Conservation (phyloP, 2,329 filamentous ascomycete genomes). For the Tolypocladium album region DNA sequence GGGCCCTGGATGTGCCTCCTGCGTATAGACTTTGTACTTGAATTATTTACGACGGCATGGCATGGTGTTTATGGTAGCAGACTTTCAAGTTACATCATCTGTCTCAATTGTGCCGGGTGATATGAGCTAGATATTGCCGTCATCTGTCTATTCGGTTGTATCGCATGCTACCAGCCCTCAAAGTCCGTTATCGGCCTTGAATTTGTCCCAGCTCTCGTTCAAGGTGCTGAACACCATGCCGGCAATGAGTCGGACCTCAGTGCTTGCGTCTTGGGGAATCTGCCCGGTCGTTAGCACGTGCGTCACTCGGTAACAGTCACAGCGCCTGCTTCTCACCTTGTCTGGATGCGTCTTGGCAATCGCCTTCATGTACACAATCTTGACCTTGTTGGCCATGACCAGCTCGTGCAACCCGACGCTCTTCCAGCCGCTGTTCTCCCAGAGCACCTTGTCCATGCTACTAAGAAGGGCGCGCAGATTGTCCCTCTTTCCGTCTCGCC, state of each 20-base stretch:
- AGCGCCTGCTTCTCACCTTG: conserved; percentile 55
- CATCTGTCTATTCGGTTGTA: neutral
- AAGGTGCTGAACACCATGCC: conserved; percentile 56
- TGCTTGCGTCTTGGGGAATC: conserved; percentile 54
- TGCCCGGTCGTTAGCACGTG: conserved; percentile 17
- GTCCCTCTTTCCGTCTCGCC: conserved; percentile 86
- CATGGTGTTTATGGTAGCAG: conserved; percentile 10
- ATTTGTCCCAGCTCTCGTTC: conserved; percentile 66
- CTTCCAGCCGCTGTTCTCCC: conserved; percentile 91
- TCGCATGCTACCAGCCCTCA: conserved; percentile 16
- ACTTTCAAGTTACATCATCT: too few relatives aligned
- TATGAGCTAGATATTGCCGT: neutral
- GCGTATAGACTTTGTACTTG: neutral
- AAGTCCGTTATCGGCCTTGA: conserved; percentile 58
- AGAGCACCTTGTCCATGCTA: conserved; percentile 80
- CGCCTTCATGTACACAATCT: conserved; percentile 97
- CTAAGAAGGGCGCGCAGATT: conserved; percentile 82
- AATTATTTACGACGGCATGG: conserved; percentile 7
- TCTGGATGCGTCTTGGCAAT: conserved; percentile 98
- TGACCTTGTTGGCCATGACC: conserved; percentile 88
- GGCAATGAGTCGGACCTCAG: conserved; percentile 56
- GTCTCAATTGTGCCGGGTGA: neutral
- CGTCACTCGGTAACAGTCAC: neutral
- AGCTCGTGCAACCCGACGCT: conserved; percentile 91
- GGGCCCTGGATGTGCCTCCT: neutral